A percentile compares a stretch with the other conserved stretches of the same genome.
Conservation (phyloP, 768 basidiomycete genomes). For the Rhodotorula kratochvilovae region DNA sequence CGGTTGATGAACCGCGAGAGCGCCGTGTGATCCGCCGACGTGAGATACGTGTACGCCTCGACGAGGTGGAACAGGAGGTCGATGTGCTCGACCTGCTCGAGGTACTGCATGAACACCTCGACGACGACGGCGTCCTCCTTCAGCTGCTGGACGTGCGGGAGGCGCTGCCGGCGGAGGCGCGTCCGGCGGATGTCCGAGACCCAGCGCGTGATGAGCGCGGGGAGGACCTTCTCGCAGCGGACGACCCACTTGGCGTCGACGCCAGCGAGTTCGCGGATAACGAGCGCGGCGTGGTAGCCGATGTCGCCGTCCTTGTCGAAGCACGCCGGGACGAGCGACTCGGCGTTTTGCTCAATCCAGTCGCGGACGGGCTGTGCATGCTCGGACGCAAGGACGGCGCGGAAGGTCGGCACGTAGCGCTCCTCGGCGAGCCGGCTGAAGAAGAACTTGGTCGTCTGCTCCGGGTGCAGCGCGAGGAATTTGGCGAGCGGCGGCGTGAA, state of each 20-base stretch:
- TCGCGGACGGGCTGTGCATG: slow-evolving; percentile 56
- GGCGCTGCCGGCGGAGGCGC: slow-evolving; percentile 36
- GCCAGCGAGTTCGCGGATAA: slow-evolving; percentile 70
- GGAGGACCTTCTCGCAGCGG: slow-evolving; percentile 54
- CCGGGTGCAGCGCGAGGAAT: slow-evolving; percentile 85
- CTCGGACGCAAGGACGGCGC: slow-evolving; percentile 42
- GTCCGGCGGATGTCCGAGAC: slow-evolving; percentile 35
- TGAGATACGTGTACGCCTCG: slow-evolving; percentile 69
- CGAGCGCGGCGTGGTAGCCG: slow-evolving; percentile 60
- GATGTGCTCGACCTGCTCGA: slow-evolving; percentile 61
- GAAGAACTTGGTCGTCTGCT: slow-evolving; percentile 79
- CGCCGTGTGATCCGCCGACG: slow-evolving; percentile 73
- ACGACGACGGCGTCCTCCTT: slow-evolving; percentile 59
- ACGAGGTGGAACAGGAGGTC: slow-evolving; percentile 85
- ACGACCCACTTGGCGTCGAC: slow-evolving; percentile 67
- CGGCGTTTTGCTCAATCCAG: slow-evolving; percentile 46
- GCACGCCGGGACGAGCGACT: slow-evolving; percentile 47
- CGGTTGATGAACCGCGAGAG: slow-evolving; percentile 79
- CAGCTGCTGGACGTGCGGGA: slow-evolving; percentile 42
- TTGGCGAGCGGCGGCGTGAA: slow-evolving; percentile 88
- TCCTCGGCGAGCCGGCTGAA: slow-evolving; percentile 70
- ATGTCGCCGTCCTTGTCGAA: slow-evolving; percentile 44
- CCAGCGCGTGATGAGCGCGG: slow-evolving; percentile 38
- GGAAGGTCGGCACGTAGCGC: slow-evolving; percentile 49
- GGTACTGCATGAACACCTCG: slow-evolving; percentile 64